Evolutionary conservation across 495 filamentous ascomycete species (phyloP).

Genomic region (Hyaloscypha hepaticicola): DNA sequence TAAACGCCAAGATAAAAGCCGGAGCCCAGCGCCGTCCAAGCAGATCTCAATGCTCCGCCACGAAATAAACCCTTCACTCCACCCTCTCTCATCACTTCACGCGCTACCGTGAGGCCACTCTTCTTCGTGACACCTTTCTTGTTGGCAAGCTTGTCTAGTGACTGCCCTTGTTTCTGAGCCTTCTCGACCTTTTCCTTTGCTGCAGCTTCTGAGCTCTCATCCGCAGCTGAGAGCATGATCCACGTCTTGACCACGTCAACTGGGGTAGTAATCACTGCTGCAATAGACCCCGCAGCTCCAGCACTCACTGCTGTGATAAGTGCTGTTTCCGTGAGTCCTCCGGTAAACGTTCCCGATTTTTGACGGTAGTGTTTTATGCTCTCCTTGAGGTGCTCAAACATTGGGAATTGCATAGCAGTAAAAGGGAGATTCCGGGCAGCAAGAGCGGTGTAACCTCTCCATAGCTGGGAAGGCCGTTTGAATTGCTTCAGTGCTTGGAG

Average conservation of each 20-base stretch:
- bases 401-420: constrained; percentile 83
- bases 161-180: constrained; percentile 25
- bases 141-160: constrained; percentile 30
- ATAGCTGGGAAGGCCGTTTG: constrained; percentile 58
- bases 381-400: constrained; percentile 69
- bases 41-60: constrained; percentile 70
- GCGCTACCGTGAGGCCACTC: constrained; percentile 55
- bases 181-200: constrained; percentile 29
- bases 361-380: constrained; percentile 37
- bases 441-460: constrained; percentile 77
- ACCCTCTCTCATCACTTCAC: constrained; percentile 57
- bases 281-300: constrained; percentile 63
- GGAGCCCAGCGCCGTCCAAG: constrained; percentile 78
- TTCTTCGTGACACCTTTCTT: constrained; percentile 34
- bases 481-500: constrained; percentile 55
- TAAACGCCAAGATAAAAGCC: constrained; percentile 86
- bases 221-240: constrained; percentile 61
- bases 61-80: constrained; percentile 74
- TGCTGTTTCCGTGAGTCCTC: constrained; percentile 57
- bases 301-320: constrained; percentile 69
- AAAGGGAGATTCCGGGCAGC: constrained; percentile 81
- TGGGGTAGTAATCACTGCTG: constrained; percentile 74
- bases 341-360: constrained; percentile 12
- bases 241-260: constrained; percentile 84
- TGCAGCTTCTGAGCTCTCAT: constrained; percentile 26